Evolutionary conservation across 495 filamentous ascomycete genomes (phyloP).

Genomic region (Pseudomonodictys pantanalensis): DNA sequence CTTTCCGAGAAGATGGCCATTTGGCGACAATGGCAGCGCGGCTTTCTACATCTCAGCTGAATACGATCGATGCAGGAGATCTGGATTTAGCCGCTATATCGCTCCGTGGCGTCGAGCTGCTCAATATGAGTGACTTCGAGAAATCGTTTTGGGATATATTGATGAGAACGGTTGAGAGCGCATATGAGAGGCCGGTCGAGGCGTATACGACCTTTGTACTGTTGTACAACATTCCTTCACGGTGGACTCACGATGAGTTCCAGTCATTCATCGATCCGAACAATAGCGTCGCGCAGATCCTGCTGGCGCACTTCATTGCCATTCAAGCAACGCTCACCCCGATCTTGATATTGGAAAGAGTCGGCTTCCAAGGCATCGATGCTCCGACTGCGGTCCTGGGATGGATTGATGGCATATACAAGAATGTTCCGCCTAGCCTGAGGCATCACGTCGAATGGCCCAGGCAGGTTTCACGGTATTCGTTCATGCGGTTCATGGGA

Average conservation of each 20-base stretch:
- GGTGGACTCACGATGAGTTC: slow-evolving; percentile 54
- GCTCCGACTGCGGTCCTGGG: slow-evolving; percentile 26
- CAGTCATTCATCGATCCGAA: slow-evolving; percentile 50
- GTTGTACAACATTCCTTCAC: slow-evolving; percentile 43
- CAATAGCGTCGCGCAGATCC: slow-evolving; percentile 50
- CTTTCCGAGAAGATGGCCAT: slow-evolving; percentile 31
- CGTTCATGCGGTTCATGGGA: slow-evolving; percentile 27
- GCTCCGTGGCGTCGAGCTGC: slow-evolving; percentile 13
- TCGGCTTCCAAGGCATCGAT: slow-evolving; percentile 31
- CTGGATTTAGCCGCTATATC: slow-evolving; percentile 28
- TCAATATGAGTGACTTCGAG: slow-evolving; percentile 26
- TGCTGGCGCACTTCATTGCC: slow-evolving; percentile 59
- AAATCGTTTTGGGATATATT: slow-evolving; percentile 21
- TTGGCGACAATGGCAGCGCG: slow-evolving; percentile 27
- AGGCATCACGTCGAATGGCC: slow-evolving; percentile 28
- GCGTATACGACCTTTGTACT: slow-evolving; percentile 41
- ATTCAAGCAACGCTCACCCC: slow-evolving; percentile 57
- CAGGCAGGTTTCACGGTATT: slow-evolving; percentile 24
- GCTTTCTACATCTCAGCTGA: slow-evolving; percentile 11
- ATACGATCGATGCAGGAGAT: slow-evolving; percentile 13
- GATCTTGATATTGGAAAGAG: slow-evolving; percentile 29
- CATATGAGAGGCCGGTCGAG: slow-evolving; percentile 26
- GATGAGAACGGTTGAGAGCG: slow-evolving; percentile 23
- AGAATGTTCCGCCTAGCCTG: slow-evolving; percentile 19
- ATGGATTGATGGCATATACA: slow-evolving; percentile 33